A percentile compares a stretch with the other conserved stretches of the same genome.
These are phyloP conservation scores for Aegilops sharonensis DNA, from an alignment of 176 grass and related monocot genomes.

Conservation along the genomic window DNA sequence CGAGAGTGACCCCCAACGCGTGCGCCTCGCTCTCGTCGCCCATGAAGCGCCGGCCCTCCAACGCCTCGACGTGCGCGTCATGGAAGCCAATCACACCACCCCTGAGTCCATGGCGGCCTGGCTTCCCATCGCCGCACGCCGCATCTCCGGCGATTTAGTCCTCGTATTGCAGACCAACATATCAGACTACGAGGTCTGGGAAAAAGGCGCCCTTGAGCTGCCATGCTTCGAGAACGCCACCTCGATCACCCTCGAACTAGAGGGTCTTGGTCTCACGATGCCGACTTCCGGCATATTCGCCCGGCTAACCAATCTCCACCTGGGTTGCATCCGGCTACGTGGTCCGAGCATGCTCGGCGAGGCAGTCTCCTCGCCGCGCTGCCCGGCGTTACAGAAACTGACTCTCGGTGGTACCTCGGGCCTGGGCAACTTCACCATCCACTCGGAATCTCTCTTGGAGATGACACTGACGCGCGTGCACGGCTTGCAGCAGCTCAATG, in stretches of 20 bases:
- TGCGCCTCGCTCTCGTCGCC: background rate
- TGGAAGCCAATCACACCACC: too few relatives aligned
- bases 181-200: background rate
- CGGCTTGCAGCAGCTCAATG: too few relatives aligned
- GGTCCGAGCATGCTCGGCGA: background rate
- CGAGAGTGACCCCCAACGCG: background rate
- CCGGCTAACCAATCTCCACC: background rate
- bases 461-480: too few relatives aligned
- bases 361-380: background rate
- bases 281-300: background rate
- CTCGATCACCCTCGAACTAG: background rate
- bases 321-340: background rate
- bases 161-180: background rate
- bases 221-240: slow-evolving; percentile 22
- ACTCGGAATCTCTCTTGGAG: background rate
- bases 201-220: background rate
- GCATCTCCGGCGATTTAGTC: background rate
- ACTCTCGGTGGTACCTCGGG: background rate
- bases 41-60: background rate
- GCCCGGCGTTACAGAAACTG: background rate
- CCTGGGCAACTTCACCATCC: background rate
- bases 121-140: slow-evolving; percentile 14
- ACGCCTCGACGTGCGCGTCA: background rate
- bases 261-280: background rate
- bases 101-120: background rate